Conservation (phyloP, 495 filamentous ascomycete species). For the Xylaria nigripes region DNA sequence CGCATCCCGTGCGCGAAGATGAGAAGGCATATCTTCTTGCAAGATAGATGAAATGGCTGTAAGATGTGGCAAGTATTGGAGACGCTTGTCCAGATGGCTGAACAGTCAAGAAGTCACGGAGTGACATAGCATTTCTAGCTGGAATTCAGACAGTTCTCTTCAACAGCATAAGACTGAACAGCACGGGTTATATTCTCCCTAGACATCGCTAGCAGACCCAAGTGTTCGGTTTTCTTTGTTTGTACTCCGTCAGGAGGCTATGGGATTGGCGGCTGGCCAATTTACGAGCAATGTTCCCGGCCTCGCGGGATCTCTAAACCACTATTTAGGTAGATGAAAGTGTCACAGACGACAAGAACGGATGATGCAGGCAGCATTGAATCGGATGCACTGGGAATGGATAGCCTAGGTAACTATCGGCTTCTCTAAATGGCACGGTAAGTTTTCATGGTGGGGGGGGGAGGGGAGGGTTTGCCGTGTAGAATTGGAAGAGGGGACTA, state of each 20-base stretch:
- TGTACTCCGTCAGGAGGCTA: constrained; percentile 7
- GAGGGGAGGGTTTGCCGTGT: not conserved
- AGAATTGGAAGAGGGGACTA: not conserved
- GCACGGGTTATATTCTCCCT: not conserved
- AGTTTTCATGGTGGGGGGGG: not conserved
- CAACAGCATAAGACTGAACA: constrained; percentile 1
- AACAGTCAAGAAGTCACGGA: not conserved
- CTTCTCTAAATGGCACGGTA: not conserved
- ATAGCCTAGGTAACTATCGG: not conserved
- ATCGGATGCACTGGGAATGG: not conserved
- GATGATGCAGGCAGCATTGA: constrained; percentile 8
- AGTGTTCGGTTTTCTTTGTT: constrained; percentile 8
- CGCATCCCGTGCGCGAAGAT: constrained; percentile 18
- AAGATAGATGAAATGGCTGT: not conserved
- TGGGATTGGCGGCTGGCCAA: constrained; percentile 9
- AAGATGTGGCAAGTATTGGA: constrained; percentile 1
- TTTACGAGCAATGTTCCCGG: constrained; percentile 21
- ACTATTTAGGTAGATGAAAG: not conserved
- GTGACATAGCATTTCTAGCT: not conserved
- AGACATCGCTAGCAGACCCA: not conserved
- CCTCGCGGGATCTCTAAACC: constrained; percentile 15
- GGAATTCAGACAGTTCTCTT: not conserved
- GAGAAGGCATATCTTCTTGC: constrained; percentile 27
- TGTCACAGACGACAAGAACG: constrained; percentile 15
- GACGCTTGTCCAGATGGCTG: constrained; percentile 12